These are phyloP conservation scores for Hypoxylon trugodes DNA, from an alignment of 495 filamentous ascomycete genomes.

Conservation along the genomic window DNA sequence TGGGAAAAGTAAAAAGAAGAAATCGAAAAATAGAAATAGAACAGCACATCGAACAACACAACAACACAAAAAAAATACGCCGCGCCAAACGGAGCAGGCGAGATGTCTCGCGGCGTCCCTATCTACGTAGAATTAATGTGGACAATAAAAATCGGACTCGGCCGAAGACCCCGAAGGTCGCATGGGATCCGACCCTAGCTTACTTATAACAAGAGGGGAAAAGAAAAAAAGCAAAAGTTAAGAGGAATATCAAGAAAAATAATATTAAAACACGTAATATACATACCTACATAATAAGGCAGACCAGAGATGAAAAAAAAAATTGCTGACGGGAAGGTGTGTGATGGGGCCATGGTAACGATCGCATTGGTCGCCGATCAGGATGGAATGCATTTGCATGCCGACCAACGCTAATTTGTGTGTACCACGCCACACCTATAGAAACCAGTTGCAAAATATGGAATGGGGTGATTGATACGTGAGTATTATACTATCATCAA, in stretches of 20 bases:
- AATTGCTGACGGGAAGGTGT: conserved; percentile 1
- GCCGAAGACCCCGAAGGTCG: conserved; percentile 6
- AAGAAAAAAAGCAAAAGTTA: not conserved
- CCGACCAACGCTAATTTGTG: conserved; percentile 26
- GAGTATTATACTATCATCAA: conserved; percentile 9
- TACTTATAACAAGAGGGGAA: not conserved
- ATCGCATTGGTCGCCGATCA: conserved; percentile 32
- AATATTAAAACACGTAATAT: no score
- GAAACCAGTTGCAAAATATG: not conserved
- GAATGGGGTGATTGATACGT: conserved; percentile 29
- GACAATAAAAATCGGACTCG: conserved; percentile 16
- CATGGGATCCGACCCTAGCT: not conserved
- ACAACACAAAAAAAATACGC: conserved; percentile 9
- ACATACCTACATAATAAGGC: no score
- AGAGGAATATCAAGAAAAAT: not conserved
- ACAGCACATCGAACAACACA: not conserved
- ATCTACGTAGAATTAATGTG: no score
- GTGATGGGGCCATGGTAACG: not conserved
- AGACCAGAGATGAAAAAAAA: not conserved
- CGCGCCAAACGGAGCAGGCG: not conserved
- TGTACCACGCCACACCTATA: conserved; percentile 28
- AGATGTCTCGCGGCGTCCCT: conserved; percentile 1
- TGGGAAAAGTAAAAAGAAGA: no score
- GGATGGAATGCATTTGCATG: conserved; percentile 41
- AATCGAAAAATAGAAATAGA: no score